These are phyloP conservation scores for Suhomyces wounanorum DNA, from an alignment of 1,139 yeast genomes.

Conservation along the genomic window DNA sequence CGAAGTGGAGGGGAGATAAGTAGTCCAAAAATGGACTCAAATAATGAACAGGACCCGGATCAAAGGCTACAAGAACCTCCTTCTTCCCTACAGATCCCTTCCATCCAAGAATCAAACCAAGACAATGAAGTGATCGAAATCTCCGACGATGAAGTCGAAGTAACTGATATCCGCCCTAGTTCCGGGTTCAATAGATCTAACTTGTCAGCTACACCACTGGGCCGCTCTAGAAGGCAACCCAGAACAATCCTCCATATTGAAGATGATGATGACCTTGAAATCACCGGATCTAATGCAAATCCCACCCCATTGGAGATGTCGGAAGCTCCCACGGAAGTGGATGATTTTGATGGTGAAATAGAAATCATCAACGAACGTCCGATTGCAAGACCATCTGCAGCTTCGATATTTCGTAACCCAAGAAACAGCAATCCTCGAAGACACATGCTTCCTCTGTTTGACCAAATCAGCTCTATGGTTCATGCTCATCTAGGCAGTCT, in stretches of 20 bases:
- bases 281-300: slow-evolving; percentile 21
- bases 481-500: slow-evolving; percentile 1
- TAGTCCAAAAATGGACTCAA: slow-evolving; percentile 3
- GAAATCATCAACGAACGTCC: slow-evolving; percentile 30
- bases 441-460: slow-evolving; percentile 5
- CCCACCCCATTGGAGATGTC: slow-evolving; percentile 9
- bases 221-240: slow-evolving; percentile 2
- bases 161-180: slow-evolving; percentile 7
- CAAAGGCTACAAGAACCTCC: background rate
- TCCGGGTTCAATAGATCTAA: background rate
- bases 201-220: background rate
- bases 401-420: background rate
- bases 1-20: slow-evolving; percentile 6
- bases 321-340: background rate
- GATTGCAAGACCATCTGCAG: slow-evolving; percentile 9
- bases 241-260: slow-evolving; percentile 8
- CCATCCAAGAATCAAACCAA: background rate
- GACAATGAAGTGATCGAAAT: slow-evolving; percentile 10
- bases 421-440: background rate
- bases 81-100: background rate
- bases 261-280: slow-evolving; percentile 21
- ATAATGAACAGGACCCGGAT: background rate
- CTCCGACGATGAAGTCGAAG: slow-evolving; percentile 17
- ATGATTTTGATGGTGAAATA: slow-evolving; percentile 26
- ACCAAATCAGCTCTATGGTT: slow-evolving; percentile 7